A percentile compares a stretch with the other conserved stretches of the same genome.
Conservation (phyloP, 1,139 yeast genomes). For the Candida neerlandica region DNA sequence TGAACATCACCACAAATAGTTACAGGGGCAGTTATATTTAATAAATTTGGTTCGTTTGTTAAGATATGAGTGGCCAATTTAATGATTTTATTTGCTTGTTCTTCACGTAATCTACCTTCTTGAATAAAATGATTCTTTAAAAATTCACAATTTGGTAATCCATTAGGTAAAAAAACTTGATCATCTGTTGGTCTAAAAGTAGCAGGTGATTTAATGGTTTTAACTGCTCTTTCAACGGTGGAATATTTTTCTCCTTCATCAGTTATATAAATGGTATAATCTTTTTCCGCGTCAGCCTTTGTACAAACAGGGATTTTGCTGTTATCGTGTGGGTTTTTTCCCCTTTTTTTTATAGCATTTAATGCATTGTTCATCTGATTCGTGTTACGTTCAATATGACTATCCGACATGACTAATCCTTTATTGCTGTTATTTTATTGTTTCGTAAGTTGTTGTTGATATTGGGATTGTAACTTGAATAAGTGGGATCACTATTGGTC, state of each 20-base stretch:
- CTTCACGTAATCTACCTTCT: conserved; percentile 78
- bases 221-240: conserved; percentile 71
- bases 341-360: conserved; percentile 58
- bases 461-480: too few species aligned
- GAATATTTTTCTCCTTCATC: conserved; percentile 70
- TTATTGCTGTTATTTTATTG: too few species aligned
- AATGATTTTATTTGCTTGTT: conserved; percentile 73
- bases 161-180: conserved; percentile 63
- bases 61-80: conserved; percentile 69
- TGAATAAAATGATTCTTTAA: conserved; percentile 71
- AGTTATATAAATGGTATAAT: conserved; percentile 57
- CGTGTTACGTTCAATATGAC: conserved; percentile 37
- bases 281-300: conserved; percentile 26
- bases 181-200: conserved; percentile 63
- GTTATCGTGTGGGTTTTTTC: conserved; percentile 32
- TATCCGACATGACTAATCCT: conserved; percentile 1
- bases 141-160: conserved; percentile 74
- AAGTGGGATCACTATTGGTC: not conserved
- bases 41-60: conserved; percentile 72
- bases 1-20: conserved; percentile 97
- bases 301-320: conserved; percentile 2
- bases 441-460: too few species aligned
- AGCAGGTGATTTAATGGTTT: conserved; percentile 70
- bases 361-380: conserved; percentile 75
- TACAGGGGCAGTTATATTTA: conserved; percentile 87